Evolutionary conservation across 768 basidiomycete genomes (phyloP).

Genomic region (Royoungia palumana): DNA sequence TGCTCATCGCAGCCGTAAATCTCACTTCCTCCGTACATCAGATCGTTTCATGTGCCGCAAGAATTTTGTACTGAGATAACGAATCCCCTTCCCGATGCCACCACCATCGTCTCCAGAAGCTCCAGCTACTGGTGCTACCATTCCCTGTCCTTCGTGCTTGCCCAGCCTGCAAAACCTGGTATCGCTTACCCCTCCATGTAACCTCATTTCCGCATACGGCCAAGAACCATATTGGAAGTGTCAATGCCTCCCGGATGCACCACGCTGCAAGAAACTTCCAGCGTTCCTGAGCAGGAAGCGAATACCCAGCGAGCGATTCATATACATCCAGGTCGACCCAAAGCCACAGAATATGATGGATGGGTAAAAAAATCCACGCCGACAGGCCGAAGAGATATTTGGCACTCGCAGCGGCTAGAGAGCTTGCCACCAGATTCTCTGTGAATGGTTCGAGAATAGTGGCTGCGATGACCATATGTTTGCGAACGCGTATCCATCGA

Average conservation of each 20-base stretch:
- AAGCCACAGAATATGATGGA: slow-evolving; percentile 71
- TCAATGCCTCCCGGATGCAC: slow-evolving; percentile 72
- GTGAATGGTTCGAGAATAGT: slow-evolving; percentile 92
- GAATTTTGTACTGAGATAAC: slow-evolving; percentile 14
- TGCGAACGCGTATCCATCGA: slow-evolving; percentile 96
- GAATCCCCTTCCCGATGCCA: slow-evolving; percentile 13
- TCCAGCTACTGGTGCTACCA: slow-evolving; percentile 10
- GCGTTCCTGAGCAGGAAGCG: slow-evolving; percentile 46
- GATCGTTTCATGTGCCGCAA: slow-evolving; percentile 13
- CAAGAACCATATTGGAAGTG: slow-evolving; percentile 84
- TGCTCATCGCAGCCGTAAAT: slow-evolving; percentile 29
- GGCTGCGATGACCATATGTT: slow-evolving; percentile 85
- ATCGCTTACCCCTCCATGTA: slow-evolving; percentile 81
- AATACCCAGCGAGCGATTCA: slow-evolving; percentile 66
- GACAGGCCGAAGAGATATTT: slow-evolving; percentile 49
- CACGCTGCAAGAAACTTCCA: slow-evolving; percentile 74
- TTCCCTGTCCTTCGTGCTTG: slow-evolving; percentile 45
- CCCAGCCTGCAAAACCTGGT: slow-evolving; percentile 72
- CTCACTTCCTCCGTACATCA: slow-evolving; percentile 21
- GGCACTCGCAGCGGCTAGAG: slow-evolving; percentile 58
- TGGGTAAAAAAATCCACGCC: slow-evolving; percentile 48
- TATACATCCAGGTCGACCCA: slow-evolving; percentile 81
- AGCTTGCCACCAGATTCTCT: slow-evolving; percentile 72
- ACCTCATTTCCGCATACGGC: slow-evolving; percentile 83
- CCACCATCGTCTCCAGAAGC: slow-evolving; percentile 27